Evolutionary conservation across 176 grass and related monocot species (phyloP).

Genomic region (Phragmites australis): DNA sequence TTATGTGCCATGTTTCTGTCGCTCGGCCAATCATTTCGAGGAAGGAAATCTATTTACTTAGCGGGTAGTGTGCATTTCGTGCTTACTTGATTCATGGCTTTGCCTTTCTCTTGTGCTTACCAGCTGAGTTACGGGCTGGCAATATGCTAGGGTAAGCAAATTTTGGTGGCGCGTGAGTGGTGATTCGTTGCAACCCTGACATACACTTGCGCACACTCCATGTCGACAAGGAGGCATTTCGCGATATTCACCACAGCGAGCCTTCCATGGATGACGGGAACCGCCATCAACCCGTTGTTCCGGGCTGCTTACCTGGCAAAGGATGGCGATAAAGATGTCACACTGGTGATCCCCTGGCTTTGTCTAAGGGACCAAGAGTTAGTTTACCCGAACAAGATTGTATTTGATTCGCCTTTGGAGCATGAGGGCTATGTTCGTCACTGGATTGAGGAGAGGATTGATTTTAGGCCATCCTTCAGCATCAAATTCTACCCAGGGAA

Average conservation of each 20-base stretch:
- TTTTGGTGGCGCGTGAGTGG: neutral
- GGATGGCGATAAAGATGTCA: conserved; percentile 60
- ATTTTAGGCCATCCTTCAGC: conserved; percentile 56
- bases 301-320: conserved; percentile 67
- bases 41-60: neutral
- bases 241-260: conserved; percentile 91
- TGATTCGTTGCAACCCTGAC: neutral
- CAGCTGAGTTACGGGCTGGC: neutral
- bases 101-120: neutral
- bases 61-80: neutral
- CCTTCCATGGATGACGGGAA: conserved; percentile 98
- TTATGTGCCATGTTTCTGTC: neutral
- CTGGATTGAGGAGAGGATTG: conserved; percentile 81
- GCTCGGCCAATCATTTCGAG: neutral
- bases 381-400: conserved; percentile 73
- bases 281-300: conserved; percentile 82
- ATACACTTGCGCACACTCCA: neutral
- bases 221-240: conserved; percentile 66
- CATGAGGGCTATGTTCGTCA: conserved; percentile 65
- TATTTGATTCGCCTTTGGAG: conserved; percentile 66
- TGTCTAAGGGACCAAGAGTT: conserved; percentile 66
- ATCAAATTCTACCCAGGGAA: conserved; percentile 94
- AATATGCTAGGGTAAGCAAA: neutral
- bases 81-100: neutral
- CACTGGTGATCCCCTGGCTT: conserved; percentile 93